Percentiles rank a stretch among this genome's conserved stretches.
Evolutionary conservation across 495 filamentous ascomycete species (phyloP).

Genomic region (Sabuloglossum arenarium): DNA sequence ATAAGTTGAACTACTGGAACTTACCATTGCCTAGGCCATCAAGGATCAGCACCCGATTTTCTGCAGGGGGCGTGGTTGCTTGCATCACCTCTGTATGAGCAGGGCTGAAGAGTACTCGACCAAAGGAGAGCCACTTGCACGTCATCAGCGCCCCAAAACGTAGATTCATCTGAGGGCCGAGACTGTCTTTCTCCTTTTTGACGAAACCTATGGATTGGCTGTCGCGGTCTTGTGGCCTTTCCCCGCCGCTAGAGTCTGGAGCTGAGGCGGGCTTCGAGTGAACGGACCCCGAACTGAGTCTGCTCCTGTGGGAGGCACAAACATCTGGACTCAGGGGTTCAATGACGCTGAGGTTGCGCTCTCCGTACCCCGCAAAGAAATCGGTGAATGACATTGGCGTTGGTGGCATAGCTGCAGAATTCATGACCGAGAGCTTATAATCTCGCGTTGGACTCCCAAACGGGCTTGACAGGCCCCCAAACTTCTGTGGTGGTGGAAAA

Average conservation of each 20-base stretch:
- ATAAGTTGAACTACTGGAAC: background rate
- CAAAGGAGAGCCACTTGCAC: slow-evolving; percentile 81
- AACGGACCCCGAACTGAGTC: slow-evolving; percentile 26
- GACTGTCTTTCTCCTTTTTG: slow-evolving; percentile 37
- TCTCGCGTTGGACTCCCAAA: background rate
- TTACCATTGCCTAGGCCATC: slow-evolving; percentile 58
- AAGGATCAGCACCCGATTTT: slow-evolving; percentile 57
- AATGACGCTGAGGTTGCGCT: slow-evolving; percentile 22
- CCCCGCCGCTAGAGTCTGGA: background rate
- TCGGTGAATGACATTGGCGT: slow-evolving; percentile 33
- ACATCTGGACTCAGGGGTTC: slow-evolving; percentile 18
- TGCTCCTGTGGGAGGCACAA: slow-evolving; percentile 19
- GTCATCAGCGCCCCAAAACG: slow-evolving; percentile 61
- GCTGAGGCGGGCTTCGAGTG: slow-evolving; percentile 12
- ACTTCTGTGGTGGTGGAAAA: background rate
- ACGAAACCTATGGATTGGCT: slow-evolving; percentile 17
- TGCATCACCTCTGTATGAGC: slow-evolving; percentile 55
- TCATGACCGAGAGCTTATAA: background rate
- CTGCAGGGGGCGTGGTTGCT: slow-evolving; percentile 28
- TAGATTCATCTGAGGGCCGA: slow-evolving; percentile 58
- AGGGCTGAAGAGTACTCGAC: slow-evolving; percentile 84
- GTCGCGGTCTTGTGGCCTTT: slow-evolving; percentile 2
- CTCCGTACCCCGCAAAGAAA: slow-evolving; percentile 27
- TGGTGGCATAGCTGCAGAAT: slow-evolving; percentile 13
- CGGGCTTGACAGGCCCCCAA: background rate